Base-by-base conservation (phyloP, 1,284 basidiomycete genomes). In the Takashimella tepidaria region DNA sequence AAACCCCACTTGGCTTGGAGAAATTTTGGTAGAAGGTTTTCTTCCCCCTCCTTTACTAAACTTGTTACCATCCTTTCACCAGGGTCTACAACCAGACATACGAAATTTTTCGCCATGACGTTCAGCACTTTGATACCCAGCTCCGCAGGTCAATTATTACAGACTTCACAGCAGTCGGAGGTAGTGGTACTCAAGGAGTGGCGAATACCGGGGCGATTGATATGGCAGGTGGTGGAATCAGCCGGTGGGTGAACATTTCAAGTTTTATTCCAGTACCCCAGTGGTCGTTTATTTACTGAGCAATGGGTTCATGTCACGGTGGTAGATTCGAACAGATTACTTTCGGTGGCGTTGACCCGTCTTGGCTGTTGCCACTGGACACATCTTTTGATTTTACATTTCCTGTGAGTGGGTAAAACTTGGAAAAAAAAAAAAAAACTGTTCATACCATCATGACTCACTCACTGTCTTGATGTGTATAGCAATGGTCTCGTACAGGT, bases 261-360 rank as follows among this genome's bases (percentile, higher is more conserved):
- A n/a, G n/a, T n/a, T n/a, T n/a, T n/a, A n/a, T n/a, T n/a, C n/a
- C n/a, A n/a, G n/a, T n/a, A n/a, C n/a, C n/a, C n/a, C n/a, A n/a
- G n/a, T n/a, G n/a, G n/a, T n/a, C n/a, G n/a, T n/a, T n/a, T n/a
- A n/a, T n/a, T n/a, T n/a, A n/a, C n/a, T n/a, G n/a, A n/a, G n/a
- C n/a, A n/a, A n/a, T n/a, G n/a, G n/a, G n/a, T n/a, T 16, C 31
- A 8, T 37, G 31, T 16, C 10, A 37, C 16, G 31, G 31, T 37
- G 31, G 31, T 37, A 74, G 72, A 22, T 6, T 60, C 13, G 70
- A 73, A 27, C 58, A 62, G 31, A 74, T 74, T 51, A 73, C 72
- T 2, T 67, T 68, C 26, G 52, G 57, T 2, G 60, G 57, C 2
- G 19, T 57, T 8, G 64, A 67, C 19, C 45, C 63, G 16, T 49